These are phyloP conservation scores for Boletus mariae DNA, from an alignment of 1,284 basidiomycete species.

Conservation along the genomic window DNA sequence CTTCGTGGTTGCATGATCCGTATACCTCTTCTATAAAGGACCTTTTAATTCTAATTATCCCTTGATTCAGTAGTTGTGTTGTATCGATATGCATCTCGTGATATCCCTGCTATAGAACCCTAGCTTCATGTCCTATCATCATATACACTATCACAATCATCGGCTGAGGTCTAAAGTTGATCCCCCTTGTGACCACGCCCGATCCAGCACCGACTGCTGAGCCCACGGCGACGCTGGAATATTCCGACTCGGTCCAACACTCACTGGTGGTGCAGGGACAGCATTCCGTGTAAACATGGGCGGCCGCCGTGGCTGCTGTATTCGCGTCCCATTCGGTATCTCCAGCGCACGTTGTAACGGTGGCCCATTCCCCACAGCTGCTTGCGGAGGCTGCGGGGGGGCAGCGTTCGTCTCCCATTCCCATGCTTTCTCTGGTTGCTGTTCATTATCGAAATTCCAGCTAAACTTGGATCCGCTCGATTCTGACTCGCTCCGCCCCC, in stretches of 20 bases:
- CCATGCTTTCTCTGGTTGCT: slow-evolving; percentile 25
- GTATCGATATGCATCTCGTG: slow-evolving; percentile 28
- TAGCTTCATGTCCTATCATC: background rate
- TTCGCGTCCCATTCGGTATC: slow-evolving; percentile 45
- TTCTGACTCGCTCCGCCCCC: slow-evolving; percentile 29
- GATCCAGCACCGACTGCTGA: slow-evolving; percentile 34
- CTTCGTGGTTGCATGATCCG: slow-evolving; percentile 30
- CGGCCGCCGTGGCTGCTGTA: slow-evolving; percentile 45
- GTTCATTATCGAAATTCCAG: slow-evolving; percentile 30
- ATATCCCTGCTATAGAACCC: slow-evolving; percentile 14
- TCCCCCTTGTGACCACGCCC: slow-evolving; percentile 37
- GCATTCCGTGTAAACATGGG: slow-evolving; percentile 39
- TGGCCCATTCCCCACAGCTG: slow-evolving; percentile 27
- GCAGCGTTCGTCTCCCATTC: slow-evolving; percentile 31
- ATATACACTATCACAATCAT: background rate
- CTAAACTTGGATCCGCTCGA: slow-evolving; percentile 24
- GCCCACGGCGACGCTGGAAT: slow-evolving; percentile 26
- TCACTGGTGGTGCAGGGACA: slow-evolving; percentile 37
- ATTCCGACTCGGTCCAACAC: slow-evolving; percentile 24
- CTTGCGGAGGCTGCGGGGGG: slow-evolving; percentile 23
- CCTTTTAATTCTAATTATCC: slow-evolving; percentile 33
- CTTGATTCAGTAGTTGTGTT: slow-evolving; percentile 4
- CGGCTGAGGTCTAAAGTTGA: slow-evolving; percentile 39
- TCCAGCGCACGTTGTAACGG: slow-evolving; percentile 48
- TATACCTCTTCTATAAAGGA: background rate